Conservation (phyloP, 2,329 filamentous ascomycete genomes). For the Orbilia oligospora region DNA sequence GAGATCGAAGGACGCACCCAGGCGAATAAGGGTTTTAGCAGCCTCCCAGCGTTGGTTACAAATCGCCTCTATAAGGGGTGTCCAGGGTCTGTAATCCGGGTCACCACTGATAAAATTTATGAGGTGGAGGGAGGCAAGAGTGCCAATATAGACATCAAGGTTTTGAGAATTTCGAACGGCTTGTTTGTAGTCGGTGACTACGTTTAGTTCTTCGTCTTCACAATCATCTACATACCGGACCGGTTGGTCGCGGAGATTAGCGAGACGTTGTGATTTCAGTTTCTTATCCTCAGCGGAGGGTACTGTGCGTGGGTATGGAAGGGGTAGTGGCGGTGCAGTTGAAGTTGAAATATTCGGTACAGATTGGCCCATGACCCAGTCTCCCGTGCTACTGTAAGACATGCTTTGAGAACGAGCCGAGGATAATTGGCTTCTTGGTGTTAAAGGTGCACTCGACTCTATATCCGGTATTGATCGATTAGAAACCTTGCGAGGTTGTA, state of each 20-base stretch:
- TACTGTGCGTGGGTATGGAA: background rate
- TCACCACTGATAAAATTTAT: slow-evolving; percentile 44
- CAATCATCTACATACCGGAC: slow-evolving; percentile 1
- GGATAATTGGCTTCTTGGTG: background rate
- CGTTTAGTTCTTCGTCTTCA: background rate
- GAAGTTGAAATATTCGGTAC: background rate
- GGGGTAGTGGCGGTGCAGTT: background rate
- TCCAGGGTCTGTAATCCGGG: slow-evolving; percentile 42
- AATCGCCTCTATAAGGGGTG: slow-evolving; percentile 36
- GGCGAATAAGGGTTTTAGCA: slow-evolving; percentile 33
- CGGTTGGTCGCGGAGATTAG: slow-evolving; percentile 25
- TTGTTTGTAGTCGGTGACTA: slow-evolving; percentile 26
- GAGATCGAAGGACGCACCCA: slow-evolving; percentile 29
- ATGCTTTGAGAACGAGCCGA: background rate
- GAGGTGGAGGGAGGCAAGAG: slow-evolving; percentile 23
- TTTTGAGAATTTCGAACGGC: slow-evolving; percentile 7
- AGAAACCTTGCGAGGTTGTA: background rate
- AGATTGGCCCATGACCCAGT: background rate
- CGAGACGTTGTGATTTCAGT: background rate
- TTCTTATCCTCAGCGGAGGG: background rate
- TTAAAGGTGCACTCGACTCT: background rate
- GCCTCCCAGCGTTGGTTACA: slow-evolving; percentile 40
- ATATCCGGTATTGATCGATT: background rate
- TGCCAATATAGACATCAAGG: slow-evolving; percentile 28
- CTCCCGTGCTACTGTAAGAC: background rate